Evolutionary conservation across 2,329 filamentous ascomycete species (phyloP).

Genomic region (Macrophomina pseudophaseolina): DNA sequence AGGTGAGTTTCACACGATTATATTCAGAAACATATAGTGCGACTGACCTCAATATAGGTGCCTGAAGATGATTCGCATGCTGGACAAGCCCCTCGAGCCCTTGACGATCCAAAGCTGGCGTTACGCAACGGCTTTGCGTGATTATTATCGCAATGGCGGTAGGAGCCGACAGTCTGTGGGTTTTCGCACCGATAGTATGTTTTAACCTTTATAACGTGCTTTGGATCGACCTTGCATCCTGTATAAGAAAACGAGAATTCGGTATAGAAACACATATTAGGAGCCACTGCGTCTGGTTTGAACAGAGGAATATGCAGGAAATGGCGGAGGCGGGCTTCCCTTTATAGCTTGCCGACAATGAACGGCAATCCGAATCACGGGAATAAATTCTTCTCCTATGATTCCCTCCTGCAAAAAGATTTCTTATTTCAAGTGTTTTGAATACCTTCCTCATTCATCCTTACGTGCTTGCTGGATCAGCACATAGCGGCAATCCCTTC

Average conservation of each 20-base stretch:
- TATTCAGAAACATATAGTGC: neutral
- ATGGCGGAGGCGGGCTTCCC: neutral
- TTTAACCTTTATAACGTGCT: neutral
- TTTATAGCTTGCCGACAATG: neutral
- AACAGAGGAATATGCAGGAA: neutral
- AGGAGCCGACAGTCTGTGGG: neutral
- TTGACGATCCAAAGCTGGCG: neutral
- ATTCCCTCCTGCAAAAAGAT: neutral
- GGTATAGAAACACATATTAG: neutral
- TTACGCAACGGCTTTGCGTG: neutral
- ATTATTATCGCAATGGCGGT: neutral
- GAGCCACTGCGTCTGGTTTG: neutral
- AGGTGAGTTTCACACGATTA: neutral
- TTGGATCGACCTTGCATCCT: neutral
- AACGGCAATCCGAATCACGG: neutral
- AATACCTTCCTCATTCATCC: neutral
- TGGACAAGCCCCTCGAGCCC: neutral
- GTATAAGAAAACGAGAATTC: neutral
- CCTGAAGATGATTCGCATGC: neutral
- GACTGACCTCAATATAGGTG: neutral
- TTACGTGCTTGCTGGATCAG: neutral
- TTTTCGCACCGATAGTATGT: conserved; percentile 5
- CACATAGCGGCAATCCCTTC: neutral
- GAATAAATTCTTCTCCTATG: neutral
- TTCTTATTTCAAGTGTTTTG: neutral